Conservation (phyloP, 78 protist genomes). For the Capsaspora owczarzaki region DNA sequence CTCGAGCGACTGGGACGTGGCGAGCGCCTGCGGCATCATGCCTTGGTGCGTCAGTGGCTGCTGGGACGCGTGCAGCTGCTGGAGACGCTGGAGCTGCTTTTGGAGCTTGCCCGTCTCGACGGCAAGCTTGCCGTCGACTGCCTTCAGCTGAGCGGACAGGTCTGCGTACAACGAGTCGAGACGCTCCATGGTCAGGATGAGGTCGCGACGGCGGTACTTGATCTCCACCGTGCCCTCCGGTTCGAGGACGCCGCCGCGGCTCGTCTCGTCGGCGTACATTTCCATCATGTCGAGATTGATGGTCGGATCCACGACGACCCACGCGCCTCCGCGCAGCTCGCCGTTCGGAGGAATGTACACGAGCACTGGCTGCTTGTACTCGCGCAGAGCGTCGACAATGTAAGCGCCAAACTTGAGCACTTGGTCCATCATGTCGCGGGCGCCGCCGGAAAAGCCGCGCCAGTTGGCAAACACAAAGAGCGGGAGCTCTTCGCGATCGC, state of each 20-base stretch:
- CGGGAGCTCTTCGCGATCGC: slow-evolving; percentile 80
- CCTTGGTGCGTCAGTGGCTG: neutral
- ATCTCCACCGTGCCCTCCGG: slow-evolving; percentile 83
- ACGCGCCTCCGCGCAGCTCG: slow-evolving; percentile 94
- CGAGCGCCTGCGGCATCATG: neutral
- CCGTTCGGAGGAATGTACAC: slow-evolving; percentile 89
- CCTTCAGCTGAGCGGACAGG: neutral
- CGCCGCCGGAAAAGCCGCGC: slow-evolving; percentile 96
- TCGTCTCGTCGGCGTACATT: slow-evolving; percentile 77
- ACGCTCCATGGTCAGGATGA: slow-evolving; percentile 63
- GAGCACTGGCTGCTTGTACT: slow-evolving; percentile 81
- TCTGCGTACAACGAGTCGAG: slow-evolving; percentile 38
- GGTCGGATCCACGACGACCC: slow-evolving; percentile 94
- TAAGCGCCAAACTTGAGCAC: slow-evolving; percentile 92
- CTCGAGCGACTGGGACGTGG: slow-evolving; percentile 9
- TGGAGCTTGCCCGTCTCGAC: neutral
- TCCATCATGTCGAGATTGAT: slow-evolving; percentile 86
- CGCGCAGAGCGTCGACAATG: slow-evolving; percentile 87
- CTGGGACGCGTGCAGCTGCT: neutral
- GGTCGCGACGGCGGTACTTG: slow-evolving; percentile 58
- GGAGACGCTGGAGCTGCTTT: too few species aligned
- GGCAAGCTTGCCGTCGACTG: slow-evolving; percentile 22
- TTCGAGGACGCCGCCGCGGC: slow-evolving; percentile 92
- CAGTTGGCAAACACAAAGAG: slow-evolving; percentile 92
- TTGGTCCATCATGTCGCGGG: slow-evolving; percentile 95